Conservation (phyloP, 2,329 filamentous ascomycete species). For the Endothia cerciana region DNA sequence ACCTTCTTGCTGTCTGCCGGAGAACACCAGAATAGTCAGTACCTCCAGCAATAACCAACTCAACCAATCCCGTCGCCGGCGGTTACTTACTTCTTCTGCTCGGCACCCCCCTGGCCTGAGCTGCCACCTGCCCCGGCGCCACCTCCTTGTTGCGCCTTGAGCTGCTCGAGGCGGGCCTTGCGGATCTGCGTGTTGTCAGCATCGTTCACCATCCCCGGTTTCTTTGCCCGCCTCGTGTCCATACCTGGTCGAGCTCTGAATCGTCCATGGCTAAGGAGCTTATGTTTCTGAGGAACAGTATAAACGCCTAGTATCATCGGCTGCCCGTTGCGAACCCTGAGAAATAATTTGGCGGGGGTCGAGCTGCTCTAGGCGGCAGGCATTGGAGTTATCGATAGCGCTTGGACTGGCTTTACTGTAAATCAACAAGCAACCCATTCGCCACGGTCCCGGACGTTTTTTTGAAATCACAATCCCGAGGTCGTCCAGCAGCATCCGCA, state of each 20-base stretch:
- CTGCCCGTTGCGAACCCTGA: background rate
- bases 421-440: too few relatives aligned
- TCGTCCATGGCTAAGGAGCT: conserved; percentile 29
- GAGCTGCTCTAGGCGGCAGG: conserved; percentile 10
- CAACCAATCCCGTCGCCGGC: background rate
- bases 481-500: background rate
- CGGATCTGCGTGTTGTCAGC: conserved; percentile 65
- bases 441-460: too few relatives aligned
- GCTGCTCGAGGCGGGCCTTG: conserved; percentile 89
- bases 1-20: conserved; percentile 52
- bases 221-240: background rate
- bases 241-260: conserved; percentile 32
- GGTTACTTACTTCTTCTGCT: conserved; percentile 64
- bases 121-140: conserved; percentile 51
- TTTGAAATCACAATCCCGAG: background rate
- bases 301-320: background rate
- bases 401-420: background rate
- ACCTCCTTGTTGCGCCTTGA: conserved; percentile 72
- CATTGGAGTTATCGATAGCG: conserved; percentile 3
- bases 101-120: conserved; percentile 58
- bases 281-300: conserved; percentile 1
- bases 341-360: conserved; percentile 30
- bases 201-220: background rate
- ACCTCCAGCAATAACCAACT: background rate
- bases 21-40: conserved; percentile 10